phyloP scores from a whole-genome alignment of 768 basidiomycete genomes.

The Collybia sordida region DNA sequence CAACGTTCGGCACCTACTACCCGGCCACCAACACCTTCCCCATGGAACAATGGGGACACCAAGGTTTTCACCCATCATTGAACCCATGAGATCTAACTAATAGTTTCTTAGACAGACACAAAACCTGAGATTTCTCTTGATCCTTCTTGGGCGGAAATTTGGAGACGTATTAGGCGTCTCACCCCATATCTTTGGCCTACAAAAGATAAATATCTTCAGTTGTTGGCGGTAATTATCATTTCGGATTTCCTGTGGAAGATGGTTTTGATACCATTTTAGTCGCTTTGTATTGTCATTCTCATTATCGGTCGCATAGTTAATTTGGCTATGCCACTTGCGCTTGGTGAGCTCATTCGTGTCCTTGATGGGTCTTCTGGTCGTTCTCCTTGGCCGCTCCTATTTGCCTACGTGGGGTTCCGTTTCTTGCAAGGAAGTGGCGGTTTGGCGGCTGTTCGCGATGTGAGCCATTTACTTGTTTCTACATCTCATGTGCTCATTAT shows the following conservation, averaged over 20 bases:
- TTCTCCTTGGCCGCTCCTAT: slow-evolving; percentile 70
- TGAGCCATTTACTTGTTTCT: slow-evolving; percentile 20
- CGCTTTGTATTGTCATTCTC: slow-evolving; percentile 69
- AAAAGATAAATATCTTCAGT: slow-evolving; percentile 62
- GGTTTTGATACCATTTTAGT: slow-evolving; percentile 31
- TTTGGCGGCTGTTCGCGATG: slow-evolving; percentile 64
- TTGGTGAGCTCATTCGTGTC: slow-evolving; percentile 62
- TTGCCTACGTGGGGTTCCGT: slow-evolving; percentile 65
- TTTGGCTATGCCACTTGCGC: slow-evolving; percentile 63
- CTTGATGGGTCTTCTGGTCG: slow-evolving; percentile 46
- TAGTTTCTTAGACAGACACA: slow-evolving; percentile 27
- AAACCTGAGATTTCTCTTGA: slow-evolving; percentile 59
- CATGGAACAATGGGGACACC: slow-evolving; percentile 34
- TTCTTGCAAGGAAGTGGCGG: slow-evolving; percentile 81
- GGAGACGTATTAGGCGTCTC: slow-evolving; percentile 62
- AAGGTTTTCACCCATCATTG: slow-evolving; percentile 29
- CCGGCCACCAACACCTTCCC: slow-evolving; percentile 48
- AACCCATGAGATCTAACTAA: slow-evolving; percentile 2
- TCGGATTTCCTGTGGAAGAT: not conserved
- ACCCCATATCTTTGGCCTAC: slow-evolving; percentile 86
- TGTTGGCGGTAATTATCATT: slow-evolving; percentile 55
- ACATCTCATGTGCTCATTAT: not conserved
- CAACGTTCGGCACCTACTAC: slow-evolving; percentile 56
- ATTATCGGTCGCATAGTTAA: slow-evolving; percentile 78
- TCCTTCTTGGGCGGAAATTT: slow-evolving; percentile 71